A percentile compares a stretch with the other conserved stretches of the same genome.
phyloP scores from a whole-genome alignment of 371 early-diverging fungal genomes.

The Mortierella sp. region DNA sequence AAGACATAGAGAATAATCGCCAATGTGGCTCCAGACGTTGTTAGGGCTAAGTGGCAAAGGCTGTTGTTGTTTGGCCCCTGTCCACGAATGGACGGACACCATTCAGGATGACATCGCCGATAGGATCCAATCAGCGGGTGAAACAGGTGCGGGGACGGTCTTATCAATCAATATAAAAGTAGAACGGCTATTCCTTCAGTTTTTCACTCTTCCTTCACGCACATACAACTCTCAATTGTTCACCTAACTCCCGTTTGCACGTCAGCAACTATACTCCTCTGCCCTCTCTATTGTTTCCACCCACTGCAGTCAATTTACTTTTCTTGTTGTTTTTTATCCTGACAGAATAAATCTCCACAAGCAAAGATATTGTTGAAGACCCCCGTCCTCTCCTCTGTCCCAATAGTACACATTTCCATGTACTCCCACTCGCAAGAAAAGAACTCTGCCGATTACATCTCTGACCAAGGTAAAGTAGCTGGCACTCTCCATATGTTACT shows the following conservation, averaged over 20 bases:
- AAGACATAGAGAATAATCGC: too few species aligned
- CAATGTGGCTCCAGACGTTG: too few species aligned
- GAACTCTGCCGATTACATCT: conserved; percentile 86
- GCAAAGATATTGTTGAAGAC: conserved; percentile 13
- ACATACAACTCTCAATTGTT: not conserved
- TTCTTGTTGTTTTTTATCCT: conserved; percentile 21
- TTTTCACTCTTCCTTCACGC: not conserved
- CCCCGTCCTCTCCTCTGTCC: conserved; percentile 16
- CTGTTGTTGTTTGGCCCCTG: too few species aligned
- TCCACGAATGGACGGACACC: too few species aligned
- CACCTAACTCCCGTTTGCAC: too few species aligned
- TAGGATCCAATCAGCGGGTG: too few species aligned
- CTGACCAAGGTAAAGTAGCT: conserved; percentile 75
- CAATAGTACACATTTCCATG: conserved; percentile 65
- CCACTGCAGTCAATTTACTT: conserved; percentile 2
- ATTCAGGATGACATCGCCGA: too few species aligned
- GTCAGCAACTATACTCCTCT: not conserved
- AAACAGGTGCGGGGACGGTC: too few species aligned
- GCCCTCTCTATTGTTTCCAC: not conserved
- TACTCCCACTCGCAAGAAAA: conserved; percentile 85
- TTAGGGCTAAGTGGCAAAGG: too few species aligned
- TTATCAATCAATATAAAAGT: too few species aligned
- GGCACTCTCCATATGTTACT: not conserved
- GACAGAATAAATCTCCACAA: conserved; percentile 28
- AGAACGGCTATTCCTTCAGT: not conserved